phyloP scores from a whole-genome alignment of 768 basidiomycete species.

The Jaapia argillacea region DNA sequence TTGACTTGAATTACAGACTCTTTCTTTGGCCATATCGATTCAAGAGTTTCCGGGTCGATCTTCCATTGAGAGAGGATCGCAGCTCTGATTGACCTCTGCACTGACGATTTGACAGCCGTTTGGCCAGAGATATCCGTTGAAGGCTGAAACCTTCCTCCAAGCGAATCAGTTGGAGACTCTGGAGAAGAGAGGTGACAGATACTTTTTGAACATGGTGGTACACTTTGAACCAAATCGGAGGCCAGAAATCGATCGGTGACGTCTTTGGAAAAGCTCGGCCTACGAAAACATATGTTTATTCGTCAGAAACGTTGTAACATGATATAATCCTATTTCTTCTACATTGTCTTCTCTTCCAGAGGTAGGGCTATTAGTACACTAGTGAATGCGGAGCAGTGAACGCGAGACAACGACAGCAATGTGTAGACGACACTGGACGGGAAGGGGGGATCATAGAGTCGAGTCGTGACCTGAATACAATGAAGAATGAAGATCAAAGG shows the following conservation, averaged over 20 bases:
- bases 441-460: too few relatives aligned
- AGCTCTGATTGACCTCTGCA: constrained; percentile 81
- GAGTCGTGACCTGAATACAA: too few relatives aligned
- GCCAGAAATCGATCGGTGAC: too few relatives aligned
- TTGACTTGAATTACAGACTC: constrained; percentile 88
- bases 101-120: constrained; percentile 87
- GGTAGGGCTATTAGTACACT: not conserved
- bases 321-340: too few relatives aligned
- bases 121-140: constrained; percentile 81
- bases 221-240: not conserved
- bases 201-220: constrained; percentile 72
- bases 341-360: too few relatives aligned
- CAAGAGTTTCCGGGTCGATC: constrained; percentile 70
- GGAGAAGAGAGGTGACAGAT: constrained; percentile 8
- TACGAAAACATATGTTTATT: not conserved
- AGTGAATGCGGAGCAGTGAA: not conserved
- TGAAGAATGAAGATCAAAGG: too few relatives aligned
- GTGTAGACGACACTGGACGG: too few relatives aligned
- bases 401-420: too few relatives aligned
- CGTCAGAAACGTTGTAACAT: too few relatives aligned
- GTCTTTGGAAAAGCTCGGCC: not conserved
- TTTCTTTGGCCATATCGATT: constrained; percentile 98
- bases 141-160: constrained; percentile 45
- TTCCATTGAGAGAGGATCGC: constrained; percentile 77
- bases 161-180: constrained; percentile 8